These are phyloP conservation scores for Rhodotorula sphaerocarpa DNA, from an alignment of 768 basidiomycete species.

Conservation along the genomic window DNA sequence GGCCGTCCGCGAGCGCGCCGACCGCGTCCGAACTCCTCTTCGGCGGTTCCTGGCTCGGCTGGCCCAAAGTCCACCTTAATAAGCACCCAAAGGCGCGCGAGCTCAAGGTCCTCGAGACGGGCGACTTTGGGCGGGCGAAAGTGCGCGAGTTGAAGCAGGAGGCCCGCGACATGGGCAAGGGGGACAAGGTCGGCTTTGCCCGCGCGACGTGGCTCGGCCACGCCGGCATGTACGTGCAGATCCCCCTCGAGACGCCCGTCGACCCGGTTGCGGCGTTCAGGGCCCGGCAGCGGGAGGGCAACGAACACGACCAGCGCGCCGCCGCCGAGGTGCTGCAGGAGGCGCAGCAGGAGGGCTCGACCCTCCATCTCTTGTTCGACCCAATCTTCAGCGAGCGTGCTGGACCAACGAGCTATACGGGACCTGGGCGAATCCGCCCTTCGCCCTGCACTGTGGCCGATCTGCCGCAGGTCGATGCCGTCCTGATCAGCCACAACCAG, in stretches of 20 bases:
- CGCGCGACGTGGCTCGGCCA: constrained; percentile 47
- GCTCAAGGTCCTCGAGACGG: constrained; percentile 39
- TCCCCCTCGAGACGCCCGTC: constrained; percentile 5
- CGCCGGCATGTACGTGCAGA: constrained; percentile 39
- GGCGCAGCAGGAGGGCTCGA: constrained; percentile 36
- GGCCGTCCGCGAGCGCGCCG: constrained; percentile 27
- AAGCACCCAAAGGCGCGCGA: constrained; percentile 24
- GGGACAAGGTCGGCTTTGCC: constrained; percentile 20
- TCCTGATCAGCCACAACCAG: constrained; percentile 49
- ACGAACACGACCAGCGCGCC: neutral
- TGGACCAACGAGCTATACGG: constrained; percentile 40
- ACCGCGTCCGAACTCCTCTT: constrained; percentile 23
- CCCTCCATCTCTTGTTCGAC: constrained; percentile 44
- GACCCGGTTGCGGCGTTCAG: neutral
- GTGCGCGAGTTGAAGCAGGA: constrained; percentile 10
- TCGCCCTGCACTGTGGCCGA: constrained; percentile 46
- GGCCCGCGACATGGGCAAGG: constrained; percentile 3
- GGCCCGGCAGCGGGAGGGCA: neutral
- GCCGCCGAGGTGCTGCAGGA: constrained; percentile 40
- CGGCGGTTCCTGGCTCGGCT: constrained; percentile 24
- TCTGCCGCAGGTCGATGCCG: constrained; percentile 46
- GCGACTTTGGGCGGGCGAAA: constrained; percentile 34
- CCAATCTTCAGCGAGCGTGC: constrained; percentile 47
- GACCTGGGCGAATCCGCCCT: constrained; percentile 42
- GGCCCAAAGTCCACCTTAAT: constrained; percentile 27